Evolutionary conservation across 768 basidiomycete genomes (phyloP).

Genomic region (Leucosporidium scottii): DNA sequence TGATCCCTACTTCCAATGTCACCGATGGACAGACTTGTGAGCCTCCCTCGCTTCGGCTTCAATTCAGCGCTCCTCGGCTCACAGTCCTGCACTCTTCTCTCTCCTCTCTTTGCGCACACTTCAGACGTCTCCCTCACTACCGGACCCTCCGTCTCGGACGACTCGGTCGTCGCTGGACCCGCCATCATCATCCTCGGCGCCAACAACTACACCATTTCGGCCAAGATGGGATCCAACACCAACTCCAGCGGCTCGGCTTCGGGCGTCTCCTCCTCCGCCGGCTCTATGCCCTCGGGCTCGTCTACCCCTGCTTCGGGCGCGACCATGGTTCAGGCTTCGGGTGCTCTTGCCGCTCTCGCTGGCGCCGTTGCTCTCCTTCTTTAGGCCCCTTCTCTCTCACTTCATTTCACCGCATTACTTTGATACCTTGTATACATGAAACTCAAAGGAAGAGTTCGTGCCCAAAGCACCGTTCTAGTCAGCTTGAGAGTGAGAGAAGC

Average conservation of each 20-base stretch:
- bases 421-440: no score
- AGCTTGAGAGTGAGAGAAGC: no score
- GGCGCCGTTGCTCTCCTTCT: neutral
- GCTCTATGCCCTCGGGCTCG: neutral
- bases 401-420: no score
- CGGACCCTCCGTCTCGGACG: conserved; percentile 14
- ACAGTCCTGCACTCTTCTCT: no score
- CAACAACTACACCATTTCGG: conserved; percentile 3
- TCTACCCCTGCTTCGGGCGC: neutral
- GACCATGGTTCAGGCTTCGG: neutral
- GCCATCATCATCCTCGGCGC: conserved; percentile 12
- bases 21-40: conserved; percentile 3
- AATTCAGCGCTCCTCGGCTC: no score
- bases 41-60: neutral
- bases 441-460: no score
- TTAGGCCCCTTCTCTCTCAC: neutral
- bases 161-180: conserved; percentile 20
- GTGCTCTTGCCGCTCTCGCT: neutral
- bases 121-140: conserved; percentile 18
- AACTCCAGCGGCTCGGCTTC: neutral
- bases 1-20: conserved; percentile 6
- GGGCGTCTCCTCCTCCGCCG: neutral
- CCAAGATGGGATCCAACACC: no score
- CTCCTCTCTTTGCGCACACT: neutral
- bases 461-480: no score